Conservation (phyloP, 495 filamentous ascomycete genomes). For the Lasiosphaeria miniovina region DNA sequence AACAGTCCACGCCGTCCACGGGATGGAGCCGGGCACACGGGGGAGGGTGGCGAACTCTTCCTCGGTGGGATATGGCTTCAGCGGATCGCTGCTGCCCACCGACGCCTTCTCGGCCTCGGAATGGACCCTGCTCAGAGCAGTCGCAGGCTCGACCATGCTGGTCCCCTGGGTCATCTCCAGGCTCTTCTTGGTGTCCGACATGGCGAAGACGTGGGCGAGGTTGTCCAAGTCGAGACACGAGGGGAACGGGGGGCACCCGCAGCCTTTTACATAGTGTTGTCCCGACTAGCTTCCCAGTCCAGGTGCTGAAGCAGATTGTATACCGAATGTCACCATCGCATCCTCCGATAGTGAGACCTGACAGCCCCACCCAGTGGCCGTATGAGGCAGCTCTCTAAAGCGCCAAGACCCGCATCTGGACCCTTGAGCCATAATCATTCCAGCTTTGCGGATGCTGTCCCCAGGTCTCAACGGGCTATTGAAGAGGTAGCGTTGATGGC, state of each 20-base stretch:
- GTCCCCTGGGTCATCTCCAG: background rate
- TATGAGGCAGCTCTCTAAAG: background rate
- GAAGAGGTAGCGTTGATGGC: background rate
- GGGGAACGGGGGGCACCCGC: background rate
- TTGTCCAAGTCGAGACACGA: background rate
- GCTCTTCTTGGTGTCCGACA: background rate
- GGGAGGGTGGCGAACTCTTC: conserved; percentile 60
- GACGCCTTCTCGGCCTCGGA: background rate
- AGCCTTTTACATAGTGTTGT: background rate
- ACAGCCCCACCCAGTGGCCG: background rate
- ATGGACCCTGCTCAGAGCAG: background rate
- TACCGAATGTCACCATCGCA: background rate
- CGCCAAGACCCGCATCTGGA: background rate
- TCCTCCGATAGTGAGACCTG: background rate
- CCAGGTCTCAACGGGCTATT: background rate
- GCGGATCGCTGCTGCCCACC: background rate
- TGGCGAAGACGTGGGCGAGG: background rate
- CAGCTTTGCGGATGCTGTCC: background rate
- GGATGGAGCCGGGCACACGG: conserved; percentile 63
- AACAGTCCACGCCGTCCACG: conserved; percentile 63
- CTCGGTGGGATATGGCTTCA: conserved; percentile 45
- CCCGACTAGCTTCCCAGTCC: background rate
- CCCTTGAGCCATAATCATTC: background rate
- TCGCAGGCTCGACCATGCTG: background rate
- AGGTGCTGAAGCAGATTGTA: background rate